phyloP scores from a whole-genome alignment of 495 filamentous ascomycete genomes.

The Podospora comata region DNA sequence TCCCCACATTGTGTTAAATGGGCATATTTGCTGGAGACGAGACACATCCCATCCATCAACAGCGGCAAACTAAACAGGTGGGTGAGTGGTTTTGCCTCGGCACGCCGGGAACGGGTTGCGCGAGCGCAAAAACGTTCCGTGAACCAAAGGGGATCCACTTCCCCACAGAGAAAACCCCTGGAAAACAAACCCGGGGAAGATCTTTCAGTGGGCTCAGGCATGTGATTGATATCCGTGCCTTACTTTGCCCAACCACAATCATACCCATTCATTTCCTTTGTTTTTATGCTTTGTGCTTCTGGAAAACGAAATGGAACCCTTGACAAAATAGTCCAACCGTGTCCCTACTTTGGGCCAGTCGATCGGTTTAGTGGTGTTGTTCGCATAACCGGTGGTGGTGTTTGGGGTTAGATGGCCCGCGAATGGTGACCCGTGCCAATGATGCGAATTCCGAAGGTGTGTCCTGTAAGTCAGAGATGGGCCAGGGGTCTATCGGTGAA shows the following conservation, averaged over 20 bases:
- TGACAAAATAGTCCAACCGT: not conserved
- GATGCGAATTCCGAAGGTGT: not conserved
- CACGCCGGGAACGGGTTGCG: too few relatives aligned
- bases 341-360: not conserved
- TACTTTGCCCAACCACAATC: not conserved
- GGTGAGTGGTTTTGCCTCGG: too few relatives aligned
- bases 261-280: not conserved
- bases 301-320: not conserved
- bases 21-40: too few relatives aligned
- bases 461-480: not conserved
- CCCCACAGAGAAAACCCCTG: not conserved
- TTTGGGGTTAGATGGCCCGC: not conserved
- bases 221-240: not conserved
- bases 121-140: too few relatives aligned
- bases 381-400: not conserved
- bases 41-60: too few relatives aligned
- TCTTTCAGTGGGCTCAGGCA: not conserved
- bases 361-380: not conserved
- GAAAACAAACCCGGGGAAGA: constrained; percentile 12
- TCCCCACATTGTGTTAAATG: too few relatives aligned
- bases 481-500: constrained; percentile 1
- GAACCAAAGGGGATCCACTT: too few relatives aligned
- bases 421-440: not conserved
- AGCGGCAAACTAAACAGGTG: too few relatives aligned
- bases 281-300: not conserved